Evolutionary conservation across 768 basidiomycete genomes (phyloP), one percentile per base, ranked within the genome.

Genomic region (Russula vinacea): DNA sequence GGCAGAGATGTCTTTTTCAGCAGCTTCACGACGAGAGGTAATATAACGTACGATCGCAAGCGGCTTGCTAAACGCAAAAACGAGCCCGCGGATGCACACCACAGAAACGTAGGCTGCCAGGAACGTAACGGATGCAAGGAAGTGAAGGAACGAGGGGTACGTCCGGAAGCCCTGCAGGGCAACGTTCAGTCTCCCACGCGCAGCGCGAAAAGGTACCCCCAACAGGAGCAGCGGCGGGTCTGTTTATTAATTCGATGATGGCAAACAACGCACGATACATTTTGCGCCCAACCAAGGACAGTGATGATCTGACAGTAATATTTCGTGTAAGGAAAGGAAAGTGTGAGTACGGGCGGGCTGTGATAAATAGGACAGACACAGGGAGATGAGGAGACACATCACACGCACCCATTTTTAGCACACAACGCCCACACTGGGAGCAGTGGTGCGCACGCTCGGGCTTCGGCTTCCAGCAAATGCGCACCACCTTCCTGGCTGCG

Each of bases 391-490:
- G 29, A 5, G 29, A 29, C 29, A 29, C 5, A 5, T 29, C 29
- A 5, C 19, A 74, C 86, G 61, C 57, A 90, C 90, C 91, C 88
- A 92, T 87, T 76, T 92, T 93, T 44, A 93, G 75, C 13, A 92
- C 87, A 71, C 92, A 93, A 42, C 89, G 81, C 42, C 84, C 83
- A 72, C 91, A 94, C 37, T 81, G 72, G 16, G 79, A 81, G 70
- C 90, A 94, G 70, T 94, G 91, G 70, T 93, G 91, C 2, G 89
- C 75, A 54, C 92, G 79, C 69, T 92, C 90, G 5, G 90, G 89
- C 75, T 89, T 91, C 0, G 88, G 86, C 56, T 83, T 84, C 84
- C 84, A 88, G 71, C 91, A 94, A 64, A 85, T 86, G 58, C 84
- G 81, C 90, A 92, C 88, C 89, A 92, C 66, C 78, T 84, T 24